A percentile compares a stretch with the other conserved stretches of the same genome.
Evolutionary conservation across 1,284 basidiomycete genomes (phyloP).

Genomic region (Cryptococcus amylolentus): DNA sequence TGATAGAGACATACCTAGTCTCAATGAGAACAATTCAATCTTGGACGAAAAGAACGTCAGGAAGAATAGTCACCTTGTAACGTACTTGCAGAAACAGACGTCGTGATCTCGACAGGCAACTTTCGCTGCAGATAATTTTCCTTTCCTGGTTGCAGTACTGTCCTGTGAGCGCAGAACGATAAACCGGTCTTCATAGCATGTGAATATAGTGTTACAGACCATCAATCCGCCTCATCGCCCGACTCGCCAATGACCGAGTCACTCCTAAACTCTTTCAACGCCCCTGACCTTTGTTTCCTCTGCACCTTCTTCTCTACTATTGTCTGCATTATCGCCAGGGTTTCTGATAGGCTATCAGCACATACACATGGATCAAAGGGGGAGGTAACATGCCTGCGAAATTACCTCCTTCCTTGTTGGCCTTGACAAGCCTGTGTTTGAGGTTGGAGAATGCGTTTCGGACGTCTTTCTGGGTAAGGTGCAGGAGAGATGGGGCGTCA

Average conservation of each 20-base stretch:
- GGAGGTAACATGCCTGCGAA: not conserved
- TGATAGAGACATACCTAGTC: not conserved
- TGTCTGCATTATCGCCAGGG: not conserved
- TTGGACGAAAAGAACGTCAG: not conserved
- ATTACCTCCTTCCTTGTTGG: not conserved
- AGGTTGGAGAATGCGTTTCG: conserved; percentile 1
- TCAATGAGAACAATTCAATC: not conserved
- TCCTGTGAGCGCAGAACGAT: no score
- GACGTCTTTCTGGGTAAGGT: not conserved
- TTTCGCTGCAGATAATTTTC: no score
- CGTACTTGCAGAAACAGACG: no score
- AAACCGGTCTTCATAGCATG: no score
- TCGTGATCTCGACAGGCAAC: no score
- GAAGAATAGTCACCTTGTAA: no score
- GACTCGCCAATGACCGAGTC: not conserved
- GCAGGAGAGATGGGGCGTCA: not conserved
- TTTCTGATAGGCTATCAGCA: not conserved
- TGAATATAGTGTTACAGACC: not conserved
- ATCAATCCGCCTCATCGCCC: not conserved
- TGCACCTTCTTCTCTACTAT: not conserved
- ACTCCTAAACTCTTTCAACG: not conserved
- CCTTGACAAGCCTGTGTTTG: not conserved
- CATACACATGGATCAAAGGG: not conserved
- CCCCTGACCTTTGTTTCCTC: not conserved
- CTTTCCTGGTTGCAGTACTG: no score